phyloP scores from a whole-genome alignment of 2,329 filamentous ascomycete genomes.

The Xenoacremonium recifei region DNA sequence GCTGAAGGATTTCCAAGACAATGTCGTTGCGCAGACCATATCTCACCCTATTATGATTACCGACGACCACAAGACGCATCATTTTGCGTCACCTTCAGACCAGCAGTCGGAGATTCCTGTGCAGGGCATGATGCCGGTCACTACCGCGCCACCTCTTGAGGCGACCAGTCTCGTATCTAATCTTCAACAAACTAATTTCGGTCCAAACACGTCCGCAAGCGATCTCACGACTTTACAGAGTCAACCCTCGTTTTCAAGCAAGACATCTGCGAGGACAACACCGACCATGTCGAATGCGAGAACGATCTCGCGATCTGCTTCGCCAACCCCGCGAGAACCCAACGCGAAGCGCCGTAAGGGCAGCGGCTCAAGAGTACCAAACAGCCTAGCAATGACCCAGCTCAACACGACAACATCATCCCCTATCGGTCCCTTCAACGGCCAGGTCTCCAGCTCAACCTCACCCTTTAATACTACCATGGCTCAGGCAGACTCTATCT shows the following conservation, averaged over 20 bases:
- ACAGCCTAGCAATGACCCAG: constrained; percentile 77
- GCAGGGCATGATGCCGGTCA: constrained; percentile 12
- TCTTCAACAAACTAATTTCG: constrained; percentile 39
- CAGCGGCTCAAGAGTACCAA: constrained; percentile 70
- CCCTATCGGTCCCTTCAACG: constrained; percentile 36
- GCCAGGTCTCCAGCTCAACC: constrained; percentile 40
- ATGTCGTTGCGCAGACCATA: constrained; percentile 78
- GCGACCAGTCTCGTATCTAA: constrained; percentile 29
- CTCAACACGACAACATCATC: constrained; percentile 56
- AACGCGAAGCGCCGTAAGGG: constrained; percentile 80
- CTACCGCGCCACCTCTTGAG: constrained; percentile 21
- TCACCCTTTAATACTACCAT: constrained; percentile 55
- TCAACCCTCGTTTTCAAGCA: constrained; percentile 6
- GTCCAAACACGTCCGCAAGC: constrained; percentile 58
- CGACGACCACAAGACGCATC: constrained; percentile 91
- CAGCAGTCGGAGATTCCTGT: constrained; percentile 27
- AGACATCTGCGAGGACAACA: constrained; percentile 31
- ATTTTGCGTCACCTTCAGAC: constrained; percentile 26
- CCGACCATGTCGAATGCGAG: constrained; percentile 25
- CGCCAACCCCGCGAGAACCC: constrained; percentile 66
- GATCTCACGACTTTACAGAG: constrained; percentile 54
- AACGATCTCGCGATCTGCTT: constrained; percentile 68
- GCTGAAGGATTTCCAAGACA: constrained; percentile 76
- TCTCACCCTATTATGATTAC: constrained; percentile 94
- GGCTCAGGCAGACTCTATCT: constrained; percentile 43